Conservation (phyloP, 208 protist genomes). For the Wallacemonas sp. region DNA sequence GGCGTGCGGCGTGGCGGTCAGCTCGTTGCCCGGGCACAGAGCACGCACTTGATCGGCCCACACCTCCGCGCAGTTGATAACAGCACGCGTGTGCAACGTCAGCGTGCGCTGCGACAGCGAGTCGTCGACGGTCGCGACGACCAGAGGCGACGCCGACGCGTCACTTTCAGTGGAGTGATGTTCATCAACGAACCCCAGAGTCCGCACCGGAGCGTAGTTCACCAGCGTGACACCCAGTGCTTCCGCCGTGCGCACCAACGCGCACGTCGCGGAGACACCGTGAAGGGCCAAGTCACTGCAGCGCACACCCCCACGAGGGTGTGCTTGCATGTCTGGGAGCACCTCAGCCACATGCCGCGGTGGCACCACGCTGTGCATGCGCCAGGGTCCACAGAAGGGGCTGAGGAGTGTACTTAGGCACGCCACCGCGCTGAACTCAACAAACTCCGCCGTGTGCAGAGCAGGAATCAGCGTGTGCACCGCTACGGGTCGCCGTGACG, state of each 20-base stretch:
- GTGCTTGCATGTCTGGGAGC: slow-evolving; percentile 18
- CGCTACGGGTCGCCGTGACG: neutral
- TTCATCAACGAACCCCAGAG: slow-evolving; percentile 17
- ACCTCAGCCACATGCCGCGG: slow-evolving; percentile 10
- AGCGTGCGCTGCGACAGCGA: neutral
- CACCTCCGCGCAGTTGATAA: slow-evolving; percentile 73
- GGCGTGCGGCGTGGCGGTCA: slow-evolving; percentile 24
- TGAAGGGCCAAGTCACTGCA: slow-evolving; percentile 48
- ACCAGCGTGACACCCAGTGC: slow-evolving; percentile 58
- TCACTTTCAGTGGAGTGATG: neutral
- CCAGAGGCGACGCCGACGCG: neutral
- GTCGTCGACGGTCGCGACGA: slow-evolving; percentile 13
- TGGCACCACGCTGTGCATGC: slow-evolving; percentile 18
- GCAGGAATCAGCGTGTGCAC: slow-evolving; percentile 54
- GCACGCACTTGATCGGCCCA: slow-evolving; percentile 56
- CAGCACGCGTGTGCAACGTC: slow-evolving; percentile 23
- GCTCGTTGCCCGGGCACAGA: slow-evolving; percentile 35
- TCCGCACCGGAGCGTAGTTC: slow-evolving; percentile 48
- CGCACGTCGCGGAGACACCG: slow-evolving; percentile 28
- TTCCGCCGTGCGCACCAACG: slow-evolving; percentile 69
- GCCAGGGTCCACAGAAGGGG: slow-evolving; percentile 46
- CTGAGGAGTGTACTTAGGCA: slow-evolving; percentile 47
- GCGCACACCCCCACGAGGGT: slow-evolving; percentile 15
- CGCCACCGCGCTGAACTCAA: slow-evolving; percentile 50
- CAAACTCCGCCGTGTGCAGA: slow-evolving; percentile 49